Evolutionary conservation across 2,329 filamentous ascomycete species (phyloP).

Genomic region (Orbilia javanica): DNA sequence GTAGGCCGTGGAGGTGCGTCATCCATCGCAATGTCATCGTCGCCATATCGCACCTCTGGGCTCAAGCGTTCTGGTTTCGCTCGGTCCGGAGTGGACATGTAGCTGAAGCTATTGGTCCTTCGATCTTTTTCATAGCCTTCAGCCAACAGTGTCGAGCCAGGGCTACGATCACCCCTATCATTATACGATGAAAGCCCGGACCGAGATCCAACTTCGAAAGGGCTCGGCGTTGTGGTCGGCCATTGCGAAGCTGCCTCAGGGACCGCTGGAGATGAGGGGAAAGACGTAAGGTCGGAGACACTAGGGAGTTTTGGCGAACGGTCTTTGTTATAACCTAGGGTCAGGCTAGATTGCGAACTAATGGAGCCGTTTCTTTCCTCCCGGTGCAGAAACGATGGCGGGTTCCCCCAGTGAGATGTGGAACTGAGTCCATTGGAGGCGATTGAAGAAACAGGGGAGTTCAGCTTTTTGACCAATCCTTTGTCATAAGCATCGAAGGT

Average conservation of each 20-base stretch:
- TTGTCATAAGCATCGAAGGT: constrained; percentile 57
- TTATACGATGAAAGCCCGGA: constrained; percentile 32
- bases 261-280: constrained; percentile 47
- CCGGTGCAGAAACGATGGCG: constrained; percentile 42
- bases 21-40: constrained; percentile 55
- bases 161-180: constrained; percentile 49
- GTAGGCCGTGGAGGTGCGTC: constrained; percentile 41
- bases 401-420: constrained; percentile 34
- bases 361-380: constrained; percentile 54
- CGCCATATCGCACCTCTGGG: constrained; percentile 35
- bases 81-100: constrained; percentile 43
- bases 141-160: constrained; percentile 28
- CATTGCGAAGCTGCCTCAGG: constrained; percentile 53
- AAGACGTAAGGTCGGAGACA: constrained; percentile 53
- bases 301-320: constrained; percentile 53
- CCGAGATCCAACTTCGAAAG: constrained; percentile 37
- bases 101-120: constrained; percentile 56
- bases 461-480: constrained; percentile 54
- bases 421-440: constrained; percentile 37
- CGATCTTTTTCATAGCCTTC: constrained; percentile 48
- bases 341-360: constrained; percentile 49
- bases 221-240: constrained; percentile 42
- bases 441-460: constrained; percentile 46
- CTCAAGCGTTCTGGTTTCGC: constrained; percentile 47
- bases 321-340: constrained; percentile 47